Evolutionary conservation across 805 yeast genomes (phyloP).

Genomic region (Saturnispora gosingensis): DNA sequence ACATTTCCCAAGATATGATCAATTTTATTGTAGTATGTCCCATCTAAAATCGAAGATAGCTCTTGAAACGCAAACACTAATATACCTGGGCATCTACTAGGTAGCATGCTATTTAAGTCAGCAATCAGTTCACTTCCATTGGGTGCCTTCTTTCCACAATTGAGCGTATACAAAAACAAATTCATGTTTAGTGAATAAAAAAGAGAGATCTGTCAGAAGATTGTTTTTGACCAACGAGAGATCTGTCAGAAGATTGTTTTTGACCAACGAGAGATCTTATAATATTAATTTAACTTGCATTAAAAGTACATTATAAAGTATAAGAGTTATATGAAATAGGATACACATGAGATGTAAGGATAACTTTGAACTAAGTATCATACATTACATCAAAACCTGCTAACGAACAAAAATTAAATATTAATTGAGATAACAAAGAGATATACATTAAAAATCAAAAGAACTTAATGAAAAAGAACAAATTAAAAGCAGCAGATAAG

Average conservation of each 20-base stretch:
- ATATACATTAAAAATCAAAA: not conserved
- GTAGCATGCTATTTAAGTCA: slow-evolving; percentile 17
- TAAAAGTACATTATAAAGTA: not conserved
- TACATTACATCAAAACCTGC: not conserved
- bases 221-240: not conserved
- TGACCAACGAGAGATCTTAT: not conserved
- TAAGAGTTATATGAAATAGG: not conserved
- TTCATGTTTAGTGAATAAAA: not conserved
- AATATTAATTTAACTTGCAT: too few species aligned
- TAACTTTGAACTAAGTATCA: not conserved
- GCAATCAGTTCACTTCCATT: slow-evolving; percentile 18
- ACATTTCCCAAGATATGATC: slow-evolving; percentile 18
- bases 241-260: not conserved
- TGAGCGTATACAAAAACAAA: slow-evolving; percentile 35
- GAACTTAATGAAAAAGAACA: not conserved
- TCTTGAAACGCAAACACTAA: slow-evolving; percentile 64
- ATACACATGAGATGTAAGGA: not conserved
- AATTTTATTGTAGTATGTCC: slow-evolving; percentile 34
- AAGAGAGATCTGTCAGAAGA: not conserved
- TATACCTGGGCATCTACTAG: slow-evolving; percentile 30
- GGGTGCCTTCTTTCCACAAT: slow-evolving; percentile 43
- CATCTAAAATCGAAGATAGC: slow-evolving; percentile 46
- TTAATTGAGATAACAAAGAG: not conserved
- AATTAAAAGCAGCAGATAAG: not conserved
- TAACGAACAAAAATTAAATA: too few species aligned